A percentile compares a stretch with the other conserved stretches of the same genome.
These are phyloP conservation scores for Scheffersomyces lignosus DNA, from an alignment of 805 yeast genomes.

Conservation along the genomic window DNA sequence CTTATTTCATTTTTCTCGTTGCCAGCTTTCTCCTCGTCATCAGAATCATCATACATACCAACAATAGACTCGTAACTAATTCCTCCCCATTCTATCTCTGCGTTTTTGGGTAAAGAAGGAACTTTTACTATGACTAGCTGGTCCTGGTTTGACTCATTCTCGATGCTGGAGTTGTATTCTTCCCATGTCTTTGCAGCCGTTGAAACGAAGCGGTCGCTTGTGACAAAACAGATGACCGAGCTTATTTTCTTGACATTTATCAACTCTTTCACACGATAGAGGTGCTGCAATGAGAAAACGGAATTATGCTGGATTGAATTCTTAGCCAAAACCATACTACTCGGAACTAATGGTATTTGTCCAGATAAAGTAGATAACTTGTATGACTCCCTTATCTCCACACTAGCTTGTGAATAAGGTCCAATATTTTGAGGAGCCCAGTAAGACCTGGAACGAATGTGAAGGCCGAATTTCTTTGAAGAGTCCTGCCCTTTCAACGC, in stretches of 20 bases:
- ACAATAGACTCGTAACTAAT: conserved; percentile 42
- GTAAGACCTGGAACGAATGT: conserved; percentile 88
- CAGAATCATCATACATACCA: conserved; percentile 42
- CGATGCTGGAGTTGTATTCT: conserved; percentile 28
- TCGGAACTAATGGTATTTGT: conserved; percentile 84
- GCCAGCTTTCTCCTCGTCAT: conserved; percentile 34
- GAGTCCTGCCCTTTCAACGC: conserved; percentile 30
- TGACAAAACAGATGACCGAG: conserved; percentile 56
- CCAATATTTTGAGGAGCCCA: conserved; percentile 99
- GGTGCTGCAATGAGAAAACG: conserved; percentile 70
- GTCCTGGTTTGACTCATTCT: conserved; percentile 15
- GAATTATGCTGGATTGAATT: conserved; percentile 30
- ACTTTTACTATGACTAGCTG: conserved; percentile 56
- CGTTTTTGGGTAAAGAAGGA: conserved; percentile 58
- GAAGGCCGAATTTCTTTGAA: conserved; percentile 62
- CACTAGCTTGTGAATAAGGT: conserved; percentile 87
- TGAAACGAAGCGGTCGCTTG: conserved; percentile 27
- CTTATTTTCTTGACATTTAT: conserved; percentile 48
- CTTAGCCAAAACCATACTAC: conserved; percentile 53
- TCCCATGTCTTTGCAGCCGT: conserved; percentile 46
- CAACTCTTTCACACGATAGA: conserved; percentile 59
- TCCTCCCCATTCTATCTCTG: conserved; percentile 78
- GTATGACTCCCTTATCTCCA: conserved; percentile 39
- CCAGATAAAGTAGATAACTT: conserved; percentile 72
- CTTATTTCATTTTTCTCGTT: background rate